These are phyloP conservation scores for Micromonas pusilla DNA, from an alignment of 139 green algal genomes.

Conservation along the genomic window DNA sequence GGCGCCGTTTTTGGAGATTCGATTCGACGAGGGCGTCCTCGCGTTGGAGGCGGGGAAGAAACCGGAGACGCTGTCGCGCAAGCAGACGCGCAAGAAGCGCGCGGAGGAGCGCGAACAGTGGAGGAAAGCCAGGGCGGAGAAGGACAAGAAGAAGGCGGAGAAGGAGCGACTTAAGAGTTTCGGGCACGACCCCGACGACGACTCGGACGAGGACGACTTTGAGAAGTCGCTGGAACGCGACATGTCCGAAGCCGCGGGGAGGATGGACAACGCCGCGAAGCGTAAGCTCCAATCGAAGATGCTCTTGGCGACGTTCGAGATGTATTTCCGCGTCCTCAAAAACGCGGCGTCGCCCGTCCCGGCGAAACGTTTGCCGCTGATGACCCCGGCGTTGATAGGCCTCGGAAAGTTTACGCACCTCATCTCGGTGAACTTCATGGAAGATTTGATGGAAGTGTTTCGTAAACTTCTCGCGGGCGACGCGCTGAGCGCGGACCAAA, in stretches of 20 bases:
- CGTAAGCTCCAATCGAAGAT: constrained; percentile 31
- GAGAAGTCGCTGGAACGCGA: constrained; percentile 27
- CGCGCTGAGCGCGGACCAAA: constrained; percentile 22
- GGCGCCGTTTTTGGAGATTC: constrained; percentile 8
- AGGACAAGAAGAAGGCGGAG: constrained; percentile 34
- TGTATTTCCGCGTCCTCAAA: constrained; percentile 48
- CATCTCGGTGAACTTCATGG: constrained; percentile 45
- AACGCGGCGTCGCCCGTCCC: constrained; percentile 19
- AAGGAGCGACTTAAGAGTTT: constrained; percentile 17
- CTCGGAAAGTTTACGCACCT: constrained; percentile 45
- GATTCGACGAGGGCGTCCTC: constrained; percentile 20
- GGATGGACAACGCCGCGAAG: constrained; percentile 19
- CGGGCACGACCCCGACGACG: not conserved
- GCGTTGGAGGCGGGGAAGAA: not conserved
- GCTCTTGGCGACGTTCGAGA: constrained; percentile 45
- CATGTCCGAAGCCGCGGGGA: constrained; percentile 33
- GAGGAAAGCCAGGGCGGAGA: not conserved
- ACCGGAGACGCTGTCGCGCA: not conserved
- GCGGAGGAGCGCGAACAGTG: constrained; percentile 3
- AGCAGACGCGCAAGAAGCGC: constrained; percentile 9
- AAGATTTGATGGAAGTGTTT: constrained; percentile 14
- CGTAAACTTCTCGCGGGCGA: constrained; percentile 10
- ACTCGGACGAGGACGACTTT: constrained; percentile 28
- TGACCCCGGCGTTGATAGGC: constrained; percentile 34
- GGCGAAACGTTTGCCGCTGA: constrained; percentile 26